Percentiles rank a stretch among this genome's conserved stretches.
Conservation (phyloP, 192 early-diverging fungal genomes). For the Podila horticola region DNA sequence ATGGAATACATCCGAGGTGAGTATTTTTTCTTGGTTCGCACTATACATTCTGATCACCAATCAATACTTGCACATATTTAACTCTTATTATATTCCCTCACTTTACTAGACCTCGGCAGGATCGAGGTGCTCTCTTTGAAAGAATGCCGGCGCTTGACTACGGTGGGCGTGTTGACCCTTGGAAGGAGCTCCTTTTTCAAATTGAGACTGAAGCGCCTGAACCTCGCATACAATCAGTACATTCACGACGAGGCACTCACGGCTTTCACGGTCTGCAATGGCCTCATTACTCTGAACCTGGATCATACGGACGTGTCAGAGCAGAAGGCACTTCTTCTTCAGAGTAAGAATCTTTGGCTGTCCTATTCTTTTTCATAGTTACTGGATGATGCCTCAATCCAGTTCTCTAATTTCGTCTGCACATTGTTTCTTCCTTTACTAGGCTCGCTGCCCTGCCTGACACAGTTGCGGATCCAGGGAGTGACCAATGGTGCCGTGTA, state of each 20-base stretch:
- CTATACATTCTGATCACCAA: background rate
- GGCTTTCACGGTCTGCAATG: conserved; percentile 22
- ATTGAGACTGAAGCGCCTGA: conserved; percentile 32
- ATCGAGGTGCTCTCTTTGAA: conserved; percentile 30
- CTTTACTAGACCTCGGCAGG: conserved; percentile 26
- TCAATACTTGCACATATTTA: background rate
- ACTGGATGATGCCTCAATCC: background rate
- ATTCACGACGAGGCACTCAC: conserved; percentile 43
- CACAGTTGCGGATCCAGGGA: conserved; percentile 31
- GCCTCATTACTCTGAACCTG: conserved; percentile 49
- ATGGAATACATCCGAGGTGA: conserved; percentile 35
- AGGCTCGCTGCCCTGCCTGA: conserved; percentile 28
- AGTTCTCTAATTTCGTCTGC: background rate
- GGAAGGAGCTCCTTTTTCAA: conserved; percentile 35
- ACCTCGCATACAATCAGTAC: conserved; percentile 29
- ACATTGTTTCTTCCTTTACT: background rate
- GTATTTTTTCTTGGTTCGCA: conserved; percentile 15
- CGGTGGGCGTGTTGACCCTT: conserved; percentile 13
- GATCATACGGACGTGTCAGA: conserved; percentile 53
- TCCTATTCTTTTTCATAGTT: background rate
- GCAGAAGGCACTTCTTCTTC: conserved; percentile 8
- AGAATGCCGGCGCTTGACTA: conserved; percentile 26
- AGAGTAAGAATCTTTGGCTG: conserved; percentile 12
- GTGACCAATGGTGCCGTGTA: conserved; percentile 36
- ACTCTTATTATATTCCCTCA: background rate